Evolutionary conservation across 805 yeast genomes (phyloP).

Genomic region (Candida koratica): DNA sequence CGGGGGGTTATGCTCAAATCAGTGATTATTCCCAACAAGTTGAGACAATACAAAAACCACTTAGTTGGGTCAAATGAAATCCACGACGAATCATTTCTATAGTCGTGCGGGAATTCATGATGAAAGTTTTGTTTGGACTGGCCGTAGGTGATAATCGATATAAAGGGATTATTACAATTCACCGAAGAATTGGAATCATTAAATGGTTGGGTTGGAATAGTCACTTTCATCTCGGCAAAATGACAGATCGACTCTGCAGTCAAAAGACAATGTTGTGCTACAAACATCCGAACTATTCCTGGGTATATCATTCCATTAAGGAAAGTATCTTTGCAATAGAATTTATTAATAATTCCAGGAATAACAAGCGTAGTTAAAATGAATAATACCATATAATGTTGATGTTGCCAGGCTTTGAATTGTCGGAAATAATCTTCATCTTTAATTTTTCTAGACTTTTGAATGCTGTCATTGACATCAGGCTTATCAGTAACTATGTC

Average conservation of each 20-base stretch:
- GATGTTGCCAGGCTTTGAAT: conserved; percentile 34
- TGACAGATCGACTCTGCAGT: conserved; percentile 83
- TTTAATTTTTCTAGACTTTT: conserved; percentile 1
- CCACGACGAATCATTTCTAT: conserved; percentile 67
- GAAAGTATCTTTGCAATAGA: conserved; percentile 27
- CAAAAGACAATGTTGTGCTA: conserved; percentile 77
- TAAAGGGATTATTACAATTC: conserved; percentile 55
- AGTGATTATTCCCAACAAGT: conserved; percentile 53
- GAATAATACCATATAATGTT: conserved; percentile 24
- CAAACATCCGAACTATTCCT: conserved; percentile 66
- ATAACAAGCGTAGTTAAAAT: conserved; percentile 27
- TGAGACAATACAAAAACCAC: conserved; percentile 56
- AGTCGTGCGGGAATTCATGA: conserved; percentile 92
- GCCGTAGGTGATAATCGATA: conserved; percentile 72
- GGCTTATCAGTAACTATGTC: conserved; percentile 1
- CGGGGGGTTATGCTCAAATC: conserved; percentile 63
- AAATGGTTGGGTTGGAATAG: conserved; percentile 53
- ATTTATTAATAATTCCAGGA: conserved; percentile 26
- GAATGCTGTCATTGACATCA: conserved; percentile 11
- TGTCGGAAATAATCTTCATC: conserved; percentile 17
- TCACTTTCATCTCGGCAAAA: conserved; percentile 53
- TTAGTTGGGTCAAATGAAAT: conserved; percentile 86
- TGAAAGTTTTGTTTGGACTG: conserved; percentile 93
- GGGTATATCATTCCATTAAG: conserved; percentile 53
- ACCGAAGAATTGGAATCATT: conserved; percentile 62